Conservation (phyloP, 1,284 basidiomycete species). For the Trametes pubescens region DNA sequence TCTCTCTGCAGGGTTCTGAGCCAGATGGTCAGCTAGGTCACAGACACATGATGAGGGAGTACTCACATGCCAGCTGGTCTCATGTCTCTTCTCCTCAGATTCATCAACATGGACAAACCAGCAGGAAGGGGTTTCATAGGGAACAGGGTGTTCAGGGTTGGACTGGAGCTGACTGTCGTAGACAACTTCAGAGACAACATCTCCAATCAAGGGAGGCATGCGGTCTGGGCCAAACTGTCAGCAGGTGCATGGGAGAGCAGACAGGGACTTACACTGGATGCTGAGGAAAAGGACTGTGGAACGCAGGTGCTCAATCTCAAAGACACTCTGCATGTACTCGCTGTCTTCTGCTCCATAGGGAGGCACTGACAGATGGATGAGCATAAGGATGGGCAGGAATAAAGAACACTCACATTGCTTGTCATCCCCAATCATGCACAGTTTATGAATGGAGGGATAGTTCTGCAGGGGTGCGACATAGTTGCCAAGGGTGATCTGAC, state of each 20-base stretch:
- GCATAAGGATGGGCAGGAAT: neutral
- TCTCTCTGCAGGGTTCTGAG: constrained; percentile 54
- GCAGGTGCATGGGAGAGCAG: constrained; percentile 8
- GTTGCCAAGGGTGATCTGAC: constrained; percentile 55
- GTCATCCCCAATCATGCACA: constrained; percentile 79
- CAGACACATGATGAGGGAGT: neutral
- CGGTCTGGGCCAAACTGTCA: constrained; percentile 56
- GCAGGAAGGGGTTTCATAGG: constrained; percentile 41
- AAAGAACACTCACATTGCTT: constrained; percentile 64
- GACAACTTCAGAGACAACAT: constrained; percentile 69
- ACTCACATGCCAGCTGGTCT: constrained; percentile 56
- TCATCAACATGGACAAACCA: constrained; percentile 56
- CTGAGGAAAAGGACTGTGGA: constrained; percentile 45
- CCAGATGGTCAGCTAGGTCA: constrained; percentile 35
- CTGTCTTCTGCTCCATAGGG: constrained; percentile 56
- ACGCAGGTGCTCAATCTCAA: constrained; percentile 53
- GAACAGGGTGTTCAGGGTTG: constrained; percentile 44
- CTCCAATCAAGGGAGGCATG: constrained; percentile 80
- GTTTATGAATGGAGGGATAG: constrained; percentile 59
- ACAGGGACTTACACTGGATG: constrained; percentile 51
- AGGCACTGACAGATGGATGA: constrained; percentile 47
- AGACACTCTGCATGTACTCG: constrained; percentile 50
- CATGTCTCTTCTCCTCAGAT: constrained; percentile 49
- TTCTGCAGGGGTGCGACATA: constrained; percentile 61
- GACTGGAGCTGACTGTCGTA: constrained; percentile 60